A percentile compares a stretch with the other conserved stretches of the same genome.
phyloP scores from a whole-genome alignment of 108 stramenopile genomes.

The Cyclostephanos invisitatus region DNA sequence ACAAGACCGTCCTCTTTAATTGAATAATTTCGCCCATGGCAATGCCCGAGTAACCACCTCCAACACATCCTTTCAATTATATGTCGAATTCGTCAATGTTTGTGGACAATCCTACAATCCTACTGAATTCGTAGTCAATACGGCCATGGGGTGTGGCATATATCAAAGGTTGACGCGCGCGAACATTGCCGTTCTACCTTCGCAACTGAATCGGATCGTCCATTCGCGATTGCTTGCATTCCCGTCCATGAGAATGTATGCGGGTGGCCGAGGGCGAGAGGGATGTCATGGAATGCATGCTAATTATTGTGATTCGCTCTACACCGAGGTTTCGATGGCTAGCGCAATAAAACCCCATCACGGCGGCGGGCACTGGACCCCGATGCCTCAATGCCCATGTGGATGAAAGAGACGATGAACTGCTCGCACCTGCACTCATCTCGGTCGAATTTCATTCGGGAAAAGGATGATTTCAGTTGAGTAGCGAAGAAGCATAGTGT shows the following conservation, averaged over 20 bases:
- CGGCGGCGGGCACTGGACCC: too few species aligned
- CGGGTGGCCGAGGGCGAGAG: too few species aligned
- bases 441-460: too few species aligned
- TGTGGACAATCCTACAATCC: not conserved
- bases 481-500: too few species aligned
- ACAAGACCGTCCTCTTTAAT: slow-evolving; percentile 26
- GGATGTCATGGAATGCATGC: not conserved
- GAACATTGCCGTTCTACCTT: slow-evolving; percentile 27
- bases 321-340: not conserved
- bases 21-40: not conserved
- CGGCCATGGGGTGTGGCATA: slow-evolving; percentile 27
- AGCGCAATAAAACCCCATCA: too few species aligned
- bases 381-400: too few species aligned
- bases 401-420: too few species aligned
- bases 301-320: not conserved
- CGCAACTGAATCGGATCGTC: slow-evolving; percentile 22
- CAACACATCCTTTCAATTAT: not conserved
- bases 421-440: too few species aligned
- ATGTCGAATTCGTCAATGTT: too few species aligned
- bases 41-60: not conserved
- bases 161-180: slow-evolving; percentile 35
- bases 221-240: slow-evolving; percentile 15
- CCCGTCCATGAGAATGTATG: slow-evolving; percentile 28
- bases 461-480: too few species aligned
- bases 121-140: slow-evolving; percentile 16